Percentiles rank a stretch among this genome's conserved stretches.
Conservation (phyloP, 2,329 filamentous ascomycete genomes). For the Rosellinia necatrix region DNA sequence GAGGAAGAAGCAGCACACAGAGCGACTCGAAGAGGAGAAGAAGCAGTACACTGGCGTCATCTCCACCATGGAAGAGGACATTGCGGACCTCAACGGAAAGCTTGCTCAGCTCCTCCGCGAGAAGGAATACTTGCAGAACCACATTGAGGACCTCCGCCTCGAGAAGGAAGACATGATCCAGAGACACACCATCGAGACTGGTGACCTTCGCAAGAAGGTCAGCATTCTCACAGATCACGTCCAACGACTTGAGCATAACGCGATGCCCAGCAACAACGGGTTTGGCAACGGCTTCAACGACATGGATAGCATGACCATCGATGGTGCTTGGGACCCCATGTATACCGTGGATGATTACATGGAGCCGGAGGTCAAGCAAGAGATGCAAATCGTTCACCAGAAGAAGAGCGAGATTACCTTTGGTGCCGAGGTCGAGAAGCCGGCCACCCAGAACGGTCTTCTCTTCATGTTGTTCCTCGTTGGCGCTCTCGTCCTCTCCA, state of each 20-base stretch:
- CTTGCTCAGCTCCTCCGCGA: conserved; percentile 73
- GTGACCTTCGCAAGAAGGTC: conserved; percentile 91
- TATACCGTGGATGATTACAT: conserved; percentile 76
- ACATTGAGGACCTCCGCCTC: conserved; percentile 75
- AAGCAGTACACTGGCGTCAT: conserved; percentile 83
- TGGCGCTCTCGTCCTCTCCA: conserved; percentile 93
- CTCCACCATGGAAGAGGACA: conserved; percentile 76
- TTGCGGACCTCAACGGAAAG: conserved; percentile 69
- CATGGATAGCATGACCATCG: conserved; percentile 84
- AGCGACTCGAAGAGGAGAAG: conserved; percentile 95
- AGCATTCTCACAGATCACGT: conserved; percentile 76
- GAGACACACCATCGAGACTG: conserved; percentile 85
- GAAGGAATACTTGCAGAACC: conserved; percentile 74
- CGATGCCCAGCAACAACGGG: conserved; percentile 61
- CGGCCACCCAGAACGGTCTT: conserved; percentile 77
- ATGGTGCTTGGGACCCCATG: conserved; percentile 80
- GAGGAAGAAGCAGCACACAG: conserved; percentile 97
- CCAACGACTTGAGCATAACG: conserved; percentile 70
- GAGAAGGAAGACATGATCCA: conserved; percentile 94
- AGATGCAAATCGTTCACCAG: conserved; percentile 57
- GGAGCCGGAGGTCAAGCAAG: conserved; percentile 65
- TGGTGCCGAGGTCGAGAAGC: conserved; percentile 60
- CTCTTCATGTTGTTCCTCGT: conserved; percentile 96
- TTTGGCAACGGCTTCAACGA: conserved; percentile 73
- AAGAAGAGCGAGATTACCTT: conserved; percentile 59